These are phyloP conservation scores for Raddia guianensis DNA, from an alignment of 176 grass and related monocot genomes.

Conservation along the genomic window DNA sequence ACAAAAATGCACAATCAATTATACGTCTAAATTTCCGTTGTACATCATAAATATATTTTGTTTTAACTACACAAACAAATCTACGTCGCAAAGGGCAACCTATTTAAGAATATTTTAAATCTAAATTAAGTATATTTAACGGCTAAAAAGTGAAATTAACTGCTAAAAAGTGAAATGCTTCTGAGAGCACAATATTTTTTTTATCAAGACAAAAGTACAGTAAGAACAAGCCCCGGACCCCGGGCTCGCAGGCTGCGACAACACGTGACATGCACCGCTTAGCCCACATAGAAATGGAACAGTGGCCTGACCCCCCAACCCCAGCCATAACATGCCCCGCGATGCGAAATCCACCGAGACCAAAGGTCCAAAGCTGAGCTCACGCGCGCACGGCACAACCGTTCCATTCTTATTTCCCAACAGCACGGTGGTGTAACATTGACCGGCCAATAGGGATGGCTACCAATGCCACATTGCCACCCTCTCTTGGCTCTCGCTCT, in stretches of 20 bases:
- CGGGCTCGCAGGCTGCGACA: not conserved
- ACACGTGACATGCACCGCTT: slow-evolving; percentile 51
- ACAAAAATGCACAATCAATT: too few species aligned
- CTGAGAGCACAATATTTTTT: not conserved
- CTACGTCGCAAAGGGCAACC: too few species aligned
- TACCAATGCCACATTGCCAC: not conserved
- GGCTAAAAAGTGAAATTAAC: too few species aligned
- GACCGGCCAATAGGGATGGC: slow-evolving; percentile 53
- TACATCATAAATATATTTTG: too few species aligned
- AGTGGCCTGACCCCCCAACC: slow-evolving; percentile 34
- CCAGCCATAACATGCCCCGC: not conserved
- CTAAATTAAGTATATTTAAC: too few species aligned
- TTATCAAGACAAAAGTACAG: not conserved
- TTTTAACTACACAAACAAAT: too few species aligned
- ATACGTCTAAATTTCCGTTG: too few species aligned
- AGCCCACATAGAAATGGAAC: slow-evolving; percentile 40
- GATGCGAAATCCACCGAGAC: not conserved
- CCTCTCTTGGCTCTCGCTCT: not conserved
- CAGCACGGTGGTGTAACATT: slow-evolving; percentile 31
- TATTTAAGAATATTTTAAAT: too few species aligned
- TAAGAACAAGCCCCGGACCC: not conserved
- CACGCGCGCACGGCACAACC: slow-evolving; percentile 27
- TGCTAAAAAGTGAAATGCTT: too few species aligned
- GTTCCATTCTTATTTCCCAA: not conserved
- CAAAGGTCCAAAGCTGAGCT: slow-evolving; percentile 8